These are phyloP conservation scores for Epichloe brachyelytri DNA, from an alignment of 2,329 filamentous ascomycete genomes.

Conservation along the genomic window DNA sequence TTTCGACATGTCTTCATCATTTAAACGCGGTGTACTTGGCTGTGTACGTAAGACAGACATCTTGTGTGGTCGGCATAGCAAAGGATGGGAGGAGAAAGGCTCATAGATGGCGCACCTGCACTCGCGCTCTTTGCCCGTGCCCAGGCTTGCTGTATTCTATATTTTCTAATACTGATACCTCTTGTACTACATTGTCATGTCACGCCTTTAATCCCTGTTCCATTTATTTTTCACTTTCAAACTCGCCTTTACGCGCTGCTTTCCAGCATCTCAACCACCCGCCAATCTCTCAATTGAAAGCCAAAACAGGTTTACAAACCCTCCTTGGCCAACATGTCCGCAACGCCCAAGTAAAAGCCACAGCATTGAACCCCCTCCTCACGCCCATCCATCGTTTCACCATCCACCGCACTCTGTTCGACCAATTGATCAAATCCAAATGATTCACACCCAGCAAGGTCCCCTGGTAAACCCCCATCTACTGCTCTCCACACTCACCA, in stretches of 20 bases:
- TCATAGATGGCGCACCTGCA: conserved; percentile 7
- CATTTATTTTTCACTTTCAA: neutral
- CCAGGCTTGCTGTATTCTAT: conserved; percentile 15
- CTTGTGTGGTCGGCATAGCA: conserved; percentile 1
- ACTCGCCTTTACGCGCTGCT: no score
- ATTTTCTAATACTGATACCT: conserved; percentile 12
- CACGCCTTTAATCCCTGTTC: neutral
- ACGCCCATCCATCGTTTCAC: conserved; percentile 39
- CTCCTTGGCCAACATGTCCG: conserved; percentile 60
- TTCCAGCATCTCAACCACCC: no score
- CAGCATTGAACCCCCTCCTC: conserved; percentile 48
- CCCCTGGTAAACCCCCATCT: conserved; percentile 50
- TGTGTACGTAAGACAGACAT: neutral
- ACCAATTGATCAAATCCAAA: conserved; percentile 56
- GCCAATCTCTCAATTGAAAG: no score
- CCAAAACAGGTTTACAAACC: conserved; percentile 22
- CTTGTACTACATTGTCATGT: neutral
- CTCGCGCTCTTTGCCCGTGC: conserved; percentile 5
- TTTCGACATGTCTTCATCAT: neutral
- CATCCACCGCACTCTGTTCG: conserved; percentile 44
- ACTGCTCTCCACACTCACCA: conserved; percentile 53
- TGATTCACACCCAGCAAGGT: conserved; percentile 50
- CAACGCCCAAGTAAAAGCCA: conserved; percentile 53
- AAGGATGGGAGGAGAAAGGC: neutral
- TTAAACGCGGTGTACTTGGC: conserved; percentile 1